Base-by-base conservation (phyloP, 2,329 filamentous ascomycete genomes). In the Emericellopsis cladophorae region DNA sequence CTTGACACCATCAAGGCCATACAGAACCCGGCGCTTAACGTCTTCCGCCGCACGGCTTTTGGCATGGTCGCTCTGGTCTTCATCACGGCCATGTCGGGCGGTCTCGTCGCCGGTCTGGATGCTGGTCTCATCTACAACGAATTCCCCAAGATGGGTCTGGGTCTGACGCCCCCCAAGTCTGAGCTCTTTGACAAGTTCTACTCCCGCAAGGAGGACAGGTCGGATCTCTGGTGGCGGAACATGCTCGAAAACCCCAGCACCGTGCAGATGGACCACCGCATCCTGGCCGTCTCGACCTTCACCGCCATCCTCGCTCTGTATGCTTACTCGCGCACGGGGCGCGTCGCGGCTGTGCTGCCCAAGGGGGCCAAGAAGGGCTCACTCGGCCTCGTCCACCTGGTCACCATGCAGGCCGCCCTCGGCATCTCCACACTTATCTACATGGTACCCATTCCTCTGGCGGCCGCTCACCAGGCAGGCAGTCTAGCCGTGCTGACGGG, bases 41-140 rank as follows among this genome's bases (percentile, higher is more conserved):
- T 77, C 39, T 88, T 96, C 67, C 81, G 84, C 40, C 74, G 79
- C 51, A 80, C 79, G 16, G 80, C 87, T 18, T 71, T 77, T 6
- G 81, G 71, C 3, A 70, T 96, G 22, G 74, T 81, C 8, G 67
- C 71, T 4, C 74, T 98, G 22, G 79, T 94, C 50, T 96, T 95
- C 63, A 70, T 74, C 29, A 98, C 92, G 4, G 88, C 85, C 54
- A 85, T 98, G 75, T 95, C 92, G 4, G 92, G 90, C 41, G 90
- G 81, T 5, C 74, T 98, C 3, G 92, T 98, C 26, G 92, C 92
- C 7, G 92, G 92, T 26, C 79, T 98, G 12, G 92, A 98, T 56
- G 92, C 92, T 8, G 92, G 92, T 8, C 72, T 98, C 42, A 96
- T 98, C 62, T 98, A 98, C 70, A 98, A 98, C 59, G 88, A 98